Evolutionary conservation across 2,329 filamentous ascomycete genomes (phyloP).

Genomic region (Tolypocladium pustulatum): DNA sequence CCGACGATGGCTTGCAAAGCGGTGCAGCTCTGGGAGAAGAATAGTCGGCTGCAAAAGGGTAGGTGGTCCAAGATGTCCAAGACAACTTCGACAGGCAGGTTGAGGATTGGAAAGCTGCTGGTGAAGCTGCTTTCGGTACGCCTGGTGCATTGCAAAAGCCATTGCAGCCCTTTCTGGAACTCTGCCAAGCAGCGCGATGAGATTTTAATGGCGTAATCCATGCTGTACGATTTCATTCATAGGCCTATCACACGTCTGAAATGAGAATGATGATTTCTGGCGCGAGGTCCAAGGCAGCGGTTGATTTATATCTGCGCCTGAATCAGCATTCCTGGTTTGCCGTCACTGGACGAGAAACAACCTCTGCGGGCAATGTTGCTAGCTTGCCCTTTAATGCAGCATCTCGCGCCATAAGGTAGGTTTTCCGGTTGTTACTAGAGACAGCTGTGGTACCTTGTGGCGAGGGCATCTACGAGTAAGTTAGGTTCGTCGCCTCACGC

Average conservation of each 20-base stretch:
- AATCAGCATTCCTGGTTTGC: too few species aligned
- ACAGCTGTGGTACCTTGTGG: too few species aligned
- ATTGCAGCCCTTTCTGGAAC: background rate
- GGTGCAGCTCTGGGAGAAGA: background rate
- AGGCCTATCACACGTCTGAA: background rate
- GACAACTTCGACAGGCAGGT: background rate
- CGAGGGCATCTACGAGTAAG: too few species aligned
- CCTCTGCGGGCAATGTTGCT: too few species aligned
- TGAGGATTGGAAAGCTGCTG: background rate
- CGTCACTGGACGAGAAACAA: too few species aligned
- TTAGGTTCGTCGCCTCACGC: too few species aligned
- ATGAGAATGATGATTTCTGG: background rate
- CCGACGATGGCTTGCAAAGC: background rate
- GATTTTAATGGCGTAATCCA: background rate
- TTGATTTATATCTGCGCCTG: too few species aligned
- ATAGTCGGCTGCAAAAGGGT: background rate
- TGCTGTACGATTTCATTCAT: background rate
- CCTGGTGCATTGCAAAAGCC: background rate
- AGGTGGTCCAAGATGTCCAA: background rate
- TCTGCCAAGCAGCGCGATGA: background rate
- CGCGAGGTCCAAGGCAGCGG: too few species aligned
- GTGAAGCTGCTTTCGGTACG: background rate
- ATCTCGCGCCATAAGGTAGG: too few species aligned
- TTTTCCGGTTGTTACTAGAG: too few species aligned
- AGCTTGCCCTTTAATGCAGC: too few species aligned